Evolutionary conservation across 1,139 yeast genomes (phyloP).

Genomic region (Kodamaea plutei): DNA sequence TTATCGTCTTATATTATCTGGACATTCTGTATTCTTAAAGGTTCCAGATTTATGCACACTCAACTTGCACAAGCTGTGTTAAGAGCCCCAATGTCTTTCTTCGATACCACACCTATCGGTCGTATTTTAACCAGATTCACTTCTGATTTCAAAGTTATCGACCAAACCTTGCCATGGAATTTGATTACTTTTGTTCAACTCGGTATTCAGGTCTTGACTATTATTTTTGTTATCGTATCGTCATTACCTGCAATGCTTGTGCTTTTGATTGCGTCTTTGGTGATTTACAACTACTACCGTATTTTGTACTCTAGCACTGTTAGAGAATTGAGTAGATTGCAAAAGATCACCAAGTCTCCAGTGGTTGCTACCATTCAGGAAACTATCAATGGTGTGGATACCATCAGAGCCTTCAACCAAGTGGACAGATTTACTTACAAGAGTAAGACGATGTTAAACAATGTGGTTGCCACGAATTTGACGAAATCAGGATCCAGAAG

Average conservation of each 20-base stretch:
- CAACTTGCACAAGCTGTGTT: slow-evolving; percentile 35
- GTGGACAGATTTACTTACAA: slow-evolving; percentile 24
- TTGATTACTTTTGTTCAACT: slow-evolving; percentile 17
- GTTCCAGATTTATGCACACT: slow-evolving; percentile 35
- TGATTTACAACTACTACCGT: slow-evolving; percentile 28
- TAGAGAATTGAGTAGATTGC: slow-evolving; percentile 34
- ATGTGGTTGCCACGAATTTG: slow-evolving; percentile 17
- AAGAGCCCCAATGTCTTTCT: slow-evolving; percentile 42
- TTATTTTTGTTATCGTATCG: slow-evolving; percentile 24
- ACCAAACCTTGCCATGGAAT: slow-evolving; percentile 31
- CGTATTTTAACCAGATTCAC: slow-evolving; percentile 39
- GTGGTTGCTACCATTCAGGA: slow-evolving; percentile 37
- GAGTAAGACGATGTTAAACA: slow-evolving; percentile 18
- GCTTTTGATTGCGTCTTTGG: slow-evolving; percentile 19
- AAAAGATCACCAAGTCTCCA: slow-evolving; percentile 31
- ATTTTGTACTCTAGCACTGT: slow-evolving; percentile 32
- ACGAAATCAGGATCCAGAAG: slow-evolving; percentile 26
- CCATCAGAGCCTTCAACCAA: slow-evolving; percentile 31
- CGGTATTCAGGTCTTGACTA: slow-evolving; percentile 14
- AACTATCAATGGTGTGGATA: slow-evolving; percentile 35
- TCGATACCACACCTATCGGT: slow-evolving; percentile 43
- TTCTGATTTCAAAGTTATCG: slow-evolving; percentile 34
- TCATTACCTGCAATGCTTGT: slow-evolving; percentile 34
- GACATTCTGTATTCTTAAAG: slow-evolving; percentile 29
- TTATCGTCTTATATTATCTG: slow-evolving; percentile 29